These are phyloP conservation scores for Bipolaris cookei DNA, from an alignment of 2,329 filamentous ascomycete genomes.

Conservation along the genomic window DNA sequence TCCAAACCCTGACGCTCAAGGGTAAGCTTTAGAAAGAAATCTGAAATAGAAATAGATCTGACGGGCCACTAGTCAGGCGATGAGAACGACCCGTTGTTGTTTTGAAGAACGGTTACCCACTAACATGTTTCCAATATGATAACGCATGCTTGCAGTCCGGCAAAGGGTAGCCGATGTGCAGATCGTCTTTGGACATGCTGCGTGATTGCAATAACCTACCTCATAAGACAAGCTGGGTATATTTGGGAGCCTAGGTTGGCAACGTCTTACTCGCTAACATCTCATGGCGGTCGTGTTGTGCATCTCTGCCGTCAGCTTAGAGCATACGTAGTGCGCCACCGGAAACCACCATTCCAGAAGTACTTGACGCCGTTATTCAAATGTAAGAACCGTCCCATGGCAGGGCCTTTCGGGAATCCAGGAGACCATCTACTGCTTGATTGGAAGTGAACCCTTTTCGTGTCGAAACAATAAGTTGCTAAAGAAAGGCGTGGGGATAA, in stretches of 20 bases:
- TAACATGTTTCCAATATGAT: slow-evolving; percentile 20
- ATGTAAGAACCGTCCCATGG: background rate
- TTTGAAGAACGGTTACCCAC: slow-evolving; percentile 21
- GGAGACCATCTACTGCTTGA: slow-evolving; percentile 3
- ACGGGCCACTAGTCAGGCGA: slow-evolving; percentile 24
- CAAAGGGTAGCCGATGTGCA: slow-evolving; percentile 20
- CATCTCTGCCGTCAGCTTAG: background rate
- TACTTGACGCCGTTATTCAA: background rate
- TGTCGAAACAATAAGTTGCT: slow-evolving; percentile 27
- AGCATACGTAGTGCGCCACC: background rate
- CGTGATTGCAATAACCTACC: background rate
- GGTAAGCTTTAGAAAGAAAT: slow-evolving; percentile 10
- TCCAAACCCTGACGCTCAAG: slow-evolving; percentile 17
- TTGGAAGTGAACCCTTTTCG: slow-evolving; percentile 7
- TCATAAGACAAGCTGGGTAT: background rate
- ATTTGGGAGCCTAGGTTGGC: background rate
- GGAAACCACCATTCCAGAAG: background rate
- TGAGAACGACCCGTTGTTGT: slow-evolving; percentile 24
- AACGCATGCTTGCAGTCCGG: slow-evolving; percentile 22
- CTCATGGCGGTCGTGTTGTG: slow-evolving; percentile 2
- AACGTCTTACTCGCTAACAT: background rate
- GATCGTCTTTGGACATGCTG: slow-evolving; percentile 13
- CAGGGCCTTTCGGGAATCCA: slow-evolving; percentile 4
- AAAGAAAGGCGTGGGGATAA: slow-evolving; percentile 28
- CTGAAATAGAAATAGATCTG: slow-evolving; percentile 21